Conservation (phyloP, 2,329 filamentous ascomycete species). For the Ilyonectria robusta region DNA sequence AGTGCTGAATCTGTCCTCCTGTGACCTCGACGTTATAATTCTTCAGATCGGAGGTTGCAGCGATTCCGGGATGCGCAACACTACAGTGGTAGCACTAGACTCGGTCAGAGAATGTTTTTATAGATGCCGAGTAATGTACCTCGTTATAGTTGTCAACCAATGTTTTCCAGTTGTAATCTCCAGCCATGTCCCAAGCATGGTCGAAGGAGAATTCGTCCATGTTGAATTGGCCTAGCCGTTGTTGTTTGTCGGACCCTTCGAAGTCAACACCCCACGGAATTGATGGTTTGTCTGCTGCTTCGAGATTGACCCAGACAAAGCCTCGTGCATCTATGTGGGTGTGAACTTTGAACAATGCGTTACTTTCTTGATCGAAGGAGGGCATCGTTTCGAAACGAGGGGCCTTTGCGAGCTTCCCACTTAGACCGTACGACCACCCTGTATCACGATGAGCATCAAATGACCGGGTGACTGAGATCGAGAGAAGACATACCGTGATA, state of each 20-base stretch:
- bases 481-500: conserved; percentile 62
- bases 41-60: conserved; percentile 18
- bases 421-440: conserved; percentile 72
- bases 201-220: conserved; percentile 69
- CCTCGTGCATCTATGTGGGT: conserved; percentile 65
- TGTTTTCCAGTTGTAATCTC: conserved; percentile 72
- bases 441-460: not conserved
- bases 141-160: conserved; percentile 76
- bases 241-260: conserved; percentile 60
- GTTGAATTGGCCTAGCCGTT: conserved; percentile 59
- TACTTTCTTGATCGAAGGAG: conserved; percentile 68
- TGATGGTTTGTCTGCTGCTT: conserved; percentile 60
- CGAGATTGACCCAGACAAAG: conserved; percentile 72
- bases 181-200: conserved; percentile 68
- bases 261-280: conserved; percentile 66
- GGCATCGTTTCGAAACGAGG: conserved; percentile 70
- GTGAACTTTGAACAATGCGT: conserved; percentile 69
- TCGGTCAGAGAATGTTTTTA: not conserved
- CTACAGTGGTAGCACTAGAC: conserved; percentile 34
- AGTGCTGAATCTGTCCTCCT: conserved; percentile 38
- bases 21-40: conserved; percentile 25
- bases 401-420: conserved; percentile 71
- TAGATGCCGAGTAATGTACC: not conserved
- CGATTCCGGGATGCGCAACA: conserved; percentile 36
- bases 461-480: not conserved